Base-by-base conservation (phyloP, 192 early-diverging fungal species). In the Backusella tarrabulga region DNA sequence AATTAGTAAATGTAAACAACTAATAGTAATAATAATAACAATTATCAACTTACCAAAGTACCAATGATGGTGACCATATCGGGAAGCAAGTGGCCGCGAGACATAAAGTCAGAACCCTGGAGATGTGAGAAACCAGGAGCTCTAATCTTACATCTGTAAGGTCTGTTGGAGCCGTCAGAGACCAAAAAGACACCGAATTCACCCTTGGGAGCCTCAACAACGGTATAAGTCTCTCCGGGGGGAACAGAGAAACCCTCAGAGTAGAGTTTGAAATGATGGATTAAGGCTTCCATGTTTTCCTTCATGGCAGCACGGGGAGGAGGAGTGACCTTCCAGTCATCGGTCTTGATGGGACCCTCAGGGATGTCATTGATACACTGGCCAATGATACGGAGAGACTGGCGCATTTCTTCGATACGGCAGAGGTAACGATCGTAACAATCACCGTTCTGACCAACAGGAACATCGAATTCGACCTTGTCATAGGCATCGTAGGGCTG, bases 361-460 rank as follows among this genome's bases (percentile, higher is more conserved):
- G 98, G 98, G 91, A 99, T 99, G 79, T 97, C 89, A 77, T 98
- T 93, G 72, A 99, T 84, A 83, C 97, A 99, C 85, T 99, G 98
- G 68, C 89, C 86, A 83, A 99, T 96, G 72, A 99, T 99, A 56
- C 96, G 87, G 56, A 98, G 86, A 70, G 92, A 93, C 86, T 99
- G 97, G 75, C 98, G 93, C 98, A 99, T 99, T 83, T 99, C 98
- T 87, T 98, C 97, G 75, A 96, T 95, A 86, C 98, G 96, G 86
- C 95, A 95, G 80, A 98, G 80, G 84, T 95, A 99, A 40, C 98
- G 91, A 82, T 97, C 97, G 83, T 94, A 98, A 83, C 94, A 96
- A 83, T 99, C 97, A 72, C 97, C 98, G 81, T 95, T 93, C 60
- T 89, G 90, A 15, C 98, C 98, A 52, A 99, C 88, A 6, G 98